Evolutionary conservation across 2,329 filamentous ascomycete species (phyloP), one percentile per base, ranked within the genome.

Genomic region (Sclerotiophoma versabilis): DNA sequence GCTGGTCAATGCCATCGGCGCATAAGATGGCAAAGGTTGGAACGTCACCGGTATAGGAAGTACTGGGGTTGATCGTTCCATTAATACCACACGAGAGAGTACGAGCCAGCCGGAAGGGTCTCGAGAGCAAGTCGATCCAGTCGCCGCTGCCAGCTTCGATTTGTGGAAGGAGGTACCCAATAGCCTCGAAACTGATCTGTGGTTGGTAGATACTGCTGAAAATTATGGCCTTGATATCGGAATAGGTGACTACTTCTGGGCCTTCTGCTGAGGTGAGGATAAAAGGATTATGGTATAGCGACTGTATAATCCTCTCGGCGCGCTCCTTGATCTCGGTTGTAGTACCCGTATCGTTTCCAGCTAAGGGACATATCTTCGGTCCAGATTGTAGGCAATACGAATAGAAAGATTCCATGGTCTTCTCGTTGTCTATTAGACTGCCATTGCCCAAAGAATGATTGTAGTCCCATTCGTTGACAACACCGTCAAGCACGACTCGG

Each of bases 341-440:
- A 4, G 68, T 52, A 8, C 61, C 66, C 14, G 70, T 72, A 8
- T 64, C 67, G 4, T 65, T 53, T n/a, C 72, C 74, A 1, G 76
- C 69, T 1, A 80, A 65, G 5, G 73, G 65, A 53, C 80, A 83
- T 4, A 23, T 42, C 34, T 0, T 70, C 65, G 4, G 74, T 0
- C 80, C 80, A 4, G 73, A 72, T 33, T 69, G 60, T 20, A 76
- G 70, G 52, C 80, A 83, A 43, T 75, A 76, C 3, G 72, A 74
- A 65, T 79, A 81, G 64, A 82, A 80, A 2, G 67, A 63, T 0
- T 71, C 58, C 59, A 81, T 69, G 20, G 69, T 74, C 29, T 77
- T 77, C 50, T 81, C 78, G 4, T 77, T 73, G 54, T 81, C 78
- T 9, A 69, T 47, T 5, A 82, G 63, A 52, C 75, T 79, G 44